Evolutionary conservation across 306 rosid species (phyloP).

Genomic region (Quercus robur): DNA sequence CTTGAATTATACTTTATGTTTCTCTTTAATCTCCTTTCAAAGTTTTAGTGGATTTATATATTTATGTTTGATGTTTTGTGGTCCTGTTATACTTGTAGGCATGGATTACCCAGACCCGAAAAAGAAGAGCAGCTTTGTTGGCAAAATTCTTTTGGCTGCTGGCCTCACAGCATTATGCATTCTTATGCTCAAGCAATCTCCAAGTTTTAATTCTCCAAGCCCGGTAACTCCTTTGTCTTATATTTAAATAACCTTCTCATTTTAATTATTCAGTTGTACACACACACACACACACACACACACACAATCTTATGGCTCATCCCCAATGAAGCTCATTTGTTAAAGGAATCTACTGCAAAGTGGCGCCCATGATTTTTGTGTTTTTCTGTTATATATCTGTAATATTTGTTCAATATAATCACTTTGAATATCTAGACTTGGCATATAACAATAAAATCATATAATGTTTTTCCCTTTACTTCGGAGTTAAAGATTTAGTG

Average conservation of each 20-base stretch:
- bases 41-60: background rate
- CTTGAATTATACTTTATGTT: background rate
- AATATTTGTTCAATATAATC: background rate
- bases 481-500: background rate
- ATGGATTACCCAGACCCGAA: constrained; percentile 83
- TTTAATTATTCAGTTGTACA: background rate
- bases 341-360: background rate
- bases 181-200: constrained; percentile 78
- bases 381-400: background rate
- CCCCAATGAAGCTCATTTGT: background rate
- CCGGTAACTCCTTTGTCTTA: constrained; percentile 46
- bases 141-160: constrained; percentile 76
- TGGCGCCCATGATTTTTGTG: background rate
- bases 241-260: background rate
- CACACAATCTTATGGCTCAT: background rate
- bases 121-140: constrained; percentile 65
- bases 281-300: too few species aligned
- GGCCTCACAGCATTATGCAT: constrained; percentile 70
- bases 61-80: constrained; percentile 1
- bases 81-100: constrained; percentile 43
- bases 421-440: background rate
- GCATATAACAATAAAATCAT: background rate
- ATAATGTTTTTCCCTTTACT: background rate
- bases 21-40: background rate
- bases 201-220: constrained; percentile 64